Conservation (phyloP, 805 yeast genomes). For the Suhomyces sp. region DNA sequence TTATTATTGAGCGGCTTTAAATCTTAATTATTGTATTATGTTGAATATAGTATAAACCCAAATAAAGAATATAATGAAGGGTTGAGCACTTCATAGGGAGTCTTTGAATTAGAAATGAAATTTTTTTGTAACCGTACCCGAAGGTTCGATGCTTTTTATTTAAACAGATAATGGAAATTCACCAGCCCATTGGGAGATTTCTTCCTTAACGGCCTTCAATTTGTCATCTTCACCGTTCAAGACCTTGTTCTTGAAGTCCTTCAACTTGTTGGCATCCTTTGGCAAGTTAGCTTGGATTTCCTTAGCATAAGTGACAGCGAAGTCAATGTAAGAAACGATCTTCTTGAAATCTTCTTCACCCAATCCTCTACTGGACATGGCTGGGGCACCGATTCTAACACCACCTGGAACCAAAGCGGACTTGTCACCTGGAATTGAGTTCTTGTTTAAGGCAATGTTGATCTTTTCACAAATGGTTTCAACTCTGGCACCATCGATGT, state of each 20-base stretch:
- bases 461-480: constrained; percentile 86
- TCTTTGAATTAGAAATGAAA: constrained; percentile 8
- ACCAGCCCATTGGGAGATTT: constrained; percentile 90
- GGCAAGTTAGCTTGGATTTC: constrained; percentile 78
- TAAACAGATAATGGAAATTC: constrained; percentile 61
- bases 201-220: constrained; percentile 64
- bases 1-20: too few species aligned
- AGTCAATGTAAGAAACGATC: constrained; percentile 77
- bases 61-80: constrained; percentile 5
- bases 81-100: constrained; percentile 7
- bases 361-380: constrained; percentile 97
- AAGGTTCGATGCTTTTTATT: constrained; percentile 4
- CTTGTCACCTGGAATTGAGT: constrained; percentile 94
- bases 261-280: constrained; percentile 88
- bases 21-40: constrained; percentile 4
- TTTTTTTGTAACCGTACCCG: neutral
- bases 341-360: constrained; percentile 71
- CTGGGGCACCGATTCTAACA: constrained; percentile 95
- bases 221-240: constrained; percentile 66
- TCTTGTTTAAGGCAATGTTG: constrained; percentile 94
- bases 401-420: constrained; percentile 97
- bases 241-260: constrained; percentile 89
- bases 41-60: constrained; percentile 9
- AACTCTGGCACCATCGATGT: constrained; percentile 93
- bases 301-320: constrained; percentile 76